These are phyloP conservation scores for Pulicaria dysenterica DNA, from an alignment of 129 eudicot genomes.

Conservation along the genomic window DNA sequence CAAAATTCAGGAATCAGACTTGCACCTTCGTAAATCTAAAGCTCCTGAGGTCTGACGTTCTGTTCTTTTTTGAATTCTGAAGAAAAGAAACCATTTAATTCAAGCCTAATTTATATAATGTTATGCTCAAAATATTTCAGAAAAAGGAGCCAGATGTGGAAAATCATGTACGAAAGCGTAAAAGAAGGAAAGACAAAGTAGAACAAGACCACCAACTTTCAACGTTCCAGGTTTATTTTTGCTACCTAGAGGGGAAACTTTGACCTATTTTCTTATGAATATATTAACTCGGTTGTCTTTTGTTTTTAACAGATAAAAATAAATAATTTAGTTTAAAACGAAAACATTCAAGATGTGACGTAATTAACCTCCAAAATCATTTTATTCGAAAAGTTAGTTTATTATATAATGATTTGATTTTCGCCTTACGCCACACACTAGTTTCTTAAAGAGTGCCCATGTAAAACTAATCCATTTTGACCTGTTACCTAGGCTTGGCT, in stretches of 20 bases:
- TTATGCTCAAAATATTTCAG: conserved; percentile 38
- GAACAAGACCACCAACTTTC: conserved; percentile 59
- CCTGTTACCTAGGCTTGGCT: not conserved
- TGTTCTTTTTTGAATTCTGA: not conserved
- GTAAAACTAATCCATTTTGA: not conserved
- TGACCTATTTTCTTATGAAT: not conserved
- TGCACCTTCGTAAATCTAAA: conserved; percentile 69
- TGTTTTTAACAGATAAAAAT: conserved; percentile 4
- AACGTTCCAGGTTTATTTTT: conserved; percentile 52
- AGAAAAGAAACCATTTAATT: not conserved
- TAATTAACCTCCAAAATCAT: not conserved
- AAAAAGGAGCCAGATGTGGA: conserved; percentile 60
- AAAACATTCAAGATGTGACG: not conserved
- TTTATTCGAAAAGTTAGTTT: not conserved
- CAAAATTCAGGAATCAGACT: conserved; percentile 61
- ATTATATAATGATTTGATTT: not conserved
- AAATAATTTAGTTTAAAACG: not conserved
- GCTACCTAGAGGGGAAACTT: not conserved
- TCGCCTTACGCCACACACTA: not conserved
- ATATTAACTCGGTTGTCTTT: not conserved
- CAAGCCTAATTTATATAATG: conserved; percentile 8
- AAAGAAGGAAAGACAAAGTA: conserved; percentile 57
- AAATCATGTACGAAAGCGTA: conserved; percentile 58
- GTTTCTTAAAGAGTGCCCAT: not conserved
- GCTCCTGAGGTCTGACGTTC: conserved; percentile 34